Percentiles rank a stretch among this genome's conserved stretches.
Conservation (phyloP, 805 yeast genomes). For the Candida qinlingensis region DNA sequence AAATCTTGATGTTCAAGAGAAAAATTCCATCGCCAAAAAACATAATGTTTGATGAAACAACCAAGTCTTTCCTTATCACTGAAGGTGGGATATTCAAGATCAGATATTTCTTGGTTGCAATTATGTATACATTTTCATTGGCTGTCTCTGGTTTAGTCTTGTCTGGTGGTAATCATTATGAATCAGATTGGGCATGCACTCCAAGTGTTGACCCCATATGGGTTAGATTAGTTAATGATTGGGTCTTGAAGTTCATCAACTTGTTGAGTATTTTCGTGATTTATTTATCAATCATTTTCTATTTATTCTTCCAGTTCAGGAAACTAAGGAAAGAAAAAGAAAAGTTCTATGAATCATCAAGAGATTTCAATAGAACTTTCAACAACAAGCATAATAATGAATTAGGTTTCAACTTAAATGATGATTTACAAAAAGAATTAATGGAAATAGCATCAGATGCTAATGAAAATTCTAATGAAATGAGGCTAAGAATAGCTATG, state of each 20-base stretch:
- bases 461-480: conserved; percentile 4
- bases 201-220: conserved; percentile 14
- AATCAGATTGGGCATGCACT: conserved; percentile 14
- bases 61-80: conserved; percentile 6
- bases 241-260: conserved; percentile 15
- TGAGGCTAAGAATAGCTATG: conserved; percentile 8
- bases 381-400: neutral
- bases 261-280: conserved; percentile 11
- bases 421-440: conserved; percentile 16
- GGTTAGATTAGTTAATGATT: conserved; percentile 18
- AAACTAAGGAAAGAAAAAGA: conserved; percentile 11
- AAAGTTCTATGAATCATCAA: conserved; percentile 5
- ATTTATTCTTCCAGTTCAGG: conserved; percentile 9
- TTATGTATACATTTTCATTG: neutral
- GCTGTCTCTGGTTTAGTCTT: conserved; percentile 12
- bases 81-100: conserved; percentile 22
- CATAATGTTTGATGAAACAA: neutral
- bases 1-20: neutral
- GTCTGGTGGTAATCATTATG: conserved; percentile 10
- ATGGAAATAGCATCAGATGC: conserved; percentile 11
- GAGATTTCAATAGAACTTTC: too few species aligned
- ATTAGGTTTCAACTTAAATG: neutral
- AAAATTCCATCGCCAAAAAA: neutral
- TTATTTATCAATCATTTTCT: conserved; percentile 15
- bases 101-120: conserved; percentile 1